A percentile compares a stretch with the other conserved stretches of the same genome.
These are phyloP conservation scores for Fonsecaea pugnacius DNA, from an alignment of 2,329 filamentous ascomycete genomes.

Conservation along the genomic window DNA sequence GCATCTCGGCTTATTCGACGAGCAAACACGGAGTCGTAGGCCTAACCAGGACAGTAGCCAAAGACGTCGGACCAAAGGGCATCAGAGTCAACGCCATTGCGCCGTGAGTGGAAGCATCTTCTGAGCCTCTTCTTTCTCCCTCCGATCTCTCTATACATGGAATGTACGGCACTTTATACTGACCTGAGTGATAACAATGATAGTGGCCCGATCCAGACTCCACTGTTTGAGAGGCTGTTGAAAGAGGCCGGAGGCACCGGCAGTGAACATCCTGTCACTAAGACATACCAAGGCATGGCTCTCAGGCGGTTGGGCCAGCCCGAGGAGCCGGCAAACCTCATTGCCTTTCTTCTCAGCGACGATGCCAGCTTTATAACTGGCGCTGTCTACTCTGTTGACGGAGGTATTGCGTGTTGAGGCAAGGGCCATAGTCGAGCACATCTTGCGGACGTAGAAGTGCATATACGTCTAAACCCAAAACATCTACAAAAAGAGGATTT, in stretches of 20 bases:
- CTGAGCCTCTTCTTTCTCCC: background rate
- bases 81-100: background rate
- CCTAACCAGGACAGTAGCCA: background rate
- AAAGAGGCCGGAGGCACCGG: too few relatives aligned
- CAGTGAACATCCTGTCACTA: too few relatives aligned
- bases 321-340: slow-evolving; percentile 41
- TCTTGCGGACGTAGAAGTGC: too few relatives aligned
- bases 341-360: slow-evolving; percentile 52
- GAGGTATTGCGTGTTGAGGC: slow-evolving; percentile 40
- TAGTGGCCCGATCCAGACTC: too few relatives aligned
- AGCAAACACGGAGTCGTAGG: background rate
- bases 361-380: slow-evolving; percentile 51
- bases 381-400: slow-evolving; percentile 52
- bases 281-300: too few relatives aligned
- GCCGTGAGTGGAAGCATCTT: background rate
- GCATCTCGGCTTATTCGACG: background rate
- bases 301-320: too few relatives aligned
- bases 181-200: too few relatives aligned
- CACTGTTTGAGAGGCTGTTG: too few relatives aligned
- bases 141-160: background rate
- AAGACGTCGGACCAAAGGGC: background rate
- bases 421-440: too few relatives aligned
- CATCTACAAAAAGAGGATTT: too few relatives aligned
- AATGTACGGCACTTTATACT: too few relatives aligned
- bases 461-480: too few relatives aligned